Evolutionary conservation across 768 basidiomycete genomes (phyloP).

Genomic region (Rhizopogon vesiculosus): DNA sequence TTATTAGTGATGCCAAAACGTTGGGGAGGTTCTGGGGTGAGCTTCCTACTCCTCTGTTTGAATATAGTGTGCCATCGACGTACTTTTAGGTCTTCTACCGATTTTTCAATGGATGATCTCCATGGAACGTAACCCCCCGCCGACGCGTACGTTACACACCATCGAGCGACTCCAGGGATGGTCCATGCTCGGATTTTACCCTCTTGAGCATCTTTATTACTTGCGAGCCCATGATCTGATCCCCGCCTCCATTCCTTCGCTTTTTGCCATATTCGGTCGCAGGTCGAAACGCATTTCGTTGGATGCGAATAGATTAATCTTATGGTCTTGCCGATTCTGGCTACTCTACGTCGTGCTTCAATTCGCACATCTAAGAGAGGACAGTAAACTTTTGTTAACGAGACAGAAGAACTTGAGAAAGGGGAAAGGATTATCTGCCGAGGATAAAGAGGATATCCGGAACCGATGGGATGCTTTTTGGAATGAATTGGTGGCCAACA

Average conservation of each 20-base stretch:
- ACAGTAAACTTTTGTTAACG: conserved; percentile 52
- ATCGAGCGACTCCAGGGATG: conserved; percentile 75
- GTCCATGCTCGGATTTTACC: conserved; percentile 77
- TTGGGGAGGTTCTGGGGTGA: conserved; percentile 80
- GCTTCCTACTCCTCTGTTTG: conserved; percentile 12
- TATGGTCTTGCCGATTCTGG: conserved; percentile 84
- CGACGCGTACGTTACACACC: conserved; percentile 63
- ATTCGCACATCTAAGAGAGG: conserved; percentile 67
- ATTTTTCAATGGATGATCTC: conserved; percentile 78
- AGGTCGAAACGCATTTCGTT: conserved; percentile 39
- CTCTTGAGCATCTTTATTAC: conserved; percentile 73
- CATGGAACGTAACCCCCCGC: conserved; percentile 65
- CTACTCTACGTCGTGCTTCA: conserved; percentile 74
- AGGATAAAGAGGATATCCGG: conserved; percentile 52
- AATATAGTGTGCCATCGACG: background rate
- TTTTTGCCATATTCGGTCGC: conserved; percentile 37
- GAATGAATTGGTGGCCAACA: conserved; percentile 68
- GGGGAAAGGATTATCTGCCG: conserved; percentile 45
- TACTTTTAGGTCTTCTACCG: conserved; percentile 58
- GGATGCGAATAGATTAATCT: conserved; percentile 41
- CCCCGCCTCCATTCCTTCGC: conserved; percentile 46
- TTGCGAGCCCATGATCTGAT: conserved; percentile 58
- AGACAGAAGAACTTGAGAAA: conserved; percentile 54
- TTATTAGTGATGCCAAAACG: conserved; percentile 65
- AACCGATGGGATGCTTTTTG: conserved; percentile 64